Evolutionary conservation across 2,329 filamentous ascomycete genomes (phyloP).

Genomic region (Colletotrichum sublineola): DNA sequence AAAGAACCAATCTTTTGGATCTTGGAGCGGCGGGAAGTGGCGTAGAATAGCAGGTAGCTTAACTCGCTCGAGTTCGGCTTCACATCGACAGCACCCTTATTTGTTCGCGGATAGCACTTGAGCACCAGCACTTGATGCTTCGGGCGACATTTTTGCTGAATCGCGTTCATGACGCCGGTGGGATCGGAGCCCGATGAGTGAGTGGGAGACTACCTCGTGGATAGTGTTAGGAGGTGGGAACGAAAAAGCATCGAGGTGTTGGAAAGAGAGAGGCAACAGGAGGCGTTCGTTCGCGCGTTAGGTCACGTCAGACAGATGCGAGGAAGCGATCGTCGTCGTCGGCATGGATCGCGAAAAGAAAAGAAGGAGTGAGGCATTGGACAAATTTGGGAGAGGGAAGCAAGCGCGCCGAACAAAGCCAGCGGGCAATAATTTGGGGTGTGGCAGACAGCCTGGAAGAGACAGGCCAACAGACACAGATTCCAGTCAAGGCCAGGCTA

Average conservation of each 20-base stretch:
- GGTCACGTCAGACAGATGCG: constrained; percentile 2
- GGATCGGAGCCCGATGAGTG: constrained; percentile 35
- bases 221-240: constrained; percentile 27
- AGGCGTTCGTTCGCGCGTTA: constrained; percentile 27
- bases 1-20: constrained; percentile 96
- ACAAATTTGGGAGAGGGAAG: constrained; percentile 34
- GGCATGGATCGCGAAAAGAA: constrained; percentile 38
- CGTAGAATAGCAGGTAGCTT: constrained; percentile 97
- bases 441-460: constrained; percentile 44
- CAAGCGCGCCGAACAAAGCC: constrained; percentile 25
- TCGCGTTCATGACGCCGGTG: constrained; percentile 69
- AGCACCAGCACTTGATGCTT: constrained; percentile 97
- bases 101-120: constrained; percentile 95
- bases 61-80: constrained; percentile 97
- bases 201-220: constrained; percentile 26
- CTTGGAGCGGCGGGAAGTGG: constrained; percentile 92
- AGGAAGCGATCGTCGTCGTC: constrained; percentile 27
- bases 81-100: constrained; percentile 91
- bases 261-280: constrained; percentile 23
- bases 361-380: constrained; percentile 36
- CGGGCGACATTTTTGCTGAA: constrained; percentile 80
- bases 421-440: constrained; percentile 31
- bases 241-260: constrained; percentile 37
- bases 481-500: constrained; percentile 43
- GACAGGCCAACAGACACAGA: constrained; percentile 47